phyloP scores from a whole-genome alignment of 371 early-diverging fungal species.

The Batkoa obscura region DNA sequence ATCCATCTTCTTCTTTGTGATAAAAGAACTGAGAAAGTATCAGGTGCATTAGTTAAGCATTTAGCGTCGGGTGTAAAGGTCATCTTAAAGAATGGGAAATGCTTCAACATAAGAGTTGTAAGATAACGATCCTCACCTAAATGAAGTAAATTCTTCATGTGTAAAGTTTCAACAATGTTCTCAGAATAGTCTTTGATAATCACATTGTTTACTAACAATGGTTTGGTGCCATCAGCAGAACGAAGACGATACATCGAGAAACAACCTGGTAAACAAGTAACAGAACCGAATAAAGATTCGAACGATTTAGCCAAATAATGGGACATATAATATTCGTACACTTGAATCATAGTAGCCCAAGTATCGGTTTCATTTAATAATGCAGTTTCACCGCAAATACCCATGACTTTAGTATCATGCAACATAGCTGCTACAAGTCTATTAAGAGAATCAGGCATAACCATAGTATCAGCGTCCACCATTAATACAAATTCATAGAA shows the following conservation, averaged over 20 bases:
- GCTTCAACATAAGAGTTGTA: slow-evolving; percentile 96
- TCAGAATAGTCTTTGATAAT: slow-evolving; percentile 87
- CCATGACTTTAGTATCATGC: slow-evolving; percentile 73
- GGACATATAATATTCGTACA: slow-evolving; percentile 97
- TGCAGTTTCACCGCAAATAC: slow-evolving; percentile 84
- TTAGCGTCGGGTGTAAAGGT: slow-evolving; percentile 90
- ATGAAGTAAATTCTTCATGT: slow-evolving; percentile 76
- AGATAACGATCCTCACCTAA: slow-evolving; percentile 82
- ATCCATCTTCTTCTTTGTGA: slow-evolving; percentile 98
- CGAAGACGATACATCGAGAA: slow-evolving; percentile 90
- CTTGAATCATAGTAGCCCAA: slow-evolving; percentile 98
- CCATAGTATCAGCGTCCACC: slow-evolving; percentile 95
- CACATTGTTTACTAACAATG: slow-evolving; percentile 70
- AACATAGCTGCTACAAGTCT: slow-evolving; percentile 67
- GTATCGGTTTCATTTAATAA: slow-evolving; percentile 74
- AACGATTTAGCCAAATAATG: slow-evolving; percentile 97
- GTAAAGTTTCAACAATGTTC: slow-evolving; percentile 90
- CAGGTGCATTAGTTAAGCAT: slow-evolving; percentile 93
- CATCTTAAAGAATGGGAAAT: slow-evolving; percentile 90
- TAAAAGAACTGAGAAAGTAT: slow-evolving; percentile 76
- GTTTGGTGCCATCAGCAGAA: slow-evolving; percentile 16
- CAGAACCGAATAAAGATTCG: slow-evolving; percentile 96
- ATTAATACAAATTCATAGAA: slow-evolving; percentile 86
- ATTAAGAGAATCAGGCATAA: slow-evolving; percentile 66
- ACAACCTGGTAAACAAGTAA: slow-evolving; percentile 93